Percentiles rank a stretch among this genome's conserved stretches.
Evolutionary conservation across 2,329 filamentous ascomycete genomes (phyloP).

Genomic region (Xylaria polymorpha): DNA sequence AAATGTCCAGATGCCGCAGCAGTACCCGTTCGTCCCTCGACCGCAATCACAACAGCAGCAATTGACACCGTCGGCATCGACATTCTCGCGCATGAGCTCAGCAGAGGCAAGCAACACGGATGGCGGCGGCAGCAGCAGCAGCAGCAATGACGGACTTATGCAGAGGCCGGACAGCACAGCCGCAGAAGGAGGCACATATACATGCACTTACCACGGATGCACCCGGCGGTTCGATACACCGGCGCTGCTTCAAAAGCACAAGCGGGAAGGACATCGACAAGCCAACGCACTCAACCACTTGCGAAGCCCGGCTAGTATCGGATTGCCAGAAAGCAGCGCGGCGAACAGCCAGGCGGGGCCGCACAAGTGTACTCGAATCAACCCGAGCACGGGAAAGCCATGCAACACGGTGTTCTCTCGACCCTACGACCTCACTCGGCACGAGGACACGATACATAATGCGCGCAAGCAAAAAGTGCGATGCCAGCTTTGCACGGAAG

Average conservation of each 20-base stretch:
- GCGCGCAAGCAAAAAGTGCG: constrained; percentile 93
- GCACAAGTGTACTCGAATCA: constrained; percentile 91
- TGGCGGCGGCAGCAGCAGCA: constrained; percentile 52
- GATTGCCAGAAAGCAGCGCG: constrained; percentile 64
- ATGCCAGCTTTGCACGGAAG: constrained; percentile 91
- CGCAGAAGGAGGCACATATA: constrained; percentile 90
- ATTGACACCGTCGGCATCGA: constrained; percentile 55
- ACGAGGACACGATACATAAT: constrained; percentile 98
- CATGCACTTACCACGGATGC: constrained; percentile 95
- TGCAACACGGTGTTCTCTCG: constrained; percentile 95
- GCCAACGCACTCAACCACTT: constrained; percentile 64
- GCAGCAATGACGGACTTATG: constrained; percentile 52
- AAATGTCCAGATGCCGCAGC: constrained; percentile 50
- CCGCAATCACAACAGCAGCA: constrained; percentile 50
- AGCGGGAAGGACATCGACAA: constrained; percentile 89
- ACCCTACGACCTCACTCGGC: constrained; percentile 94
- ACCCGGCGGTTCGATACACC: constrained; percentile 89
- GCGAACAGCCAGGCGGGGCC: constrained; percentile 92
- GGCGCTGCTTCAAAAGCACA: constrained; percentile 90
- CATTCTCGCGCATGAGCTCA: constrained; percentile 57
- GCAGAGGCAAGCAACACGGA: constrained; percentile 54
- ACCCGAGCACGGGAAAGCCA: constrained; percentile 92
- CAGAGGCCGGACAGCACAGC: constrained; percentile 70
- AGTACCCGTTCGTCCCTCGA: constrained; percentile 53
- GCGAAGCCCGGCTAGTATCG: constrained; percentile 47